Conservation (phyloP, 2,329 filamentous ascomycete species). For the Cladosporium sp. region DNA sequence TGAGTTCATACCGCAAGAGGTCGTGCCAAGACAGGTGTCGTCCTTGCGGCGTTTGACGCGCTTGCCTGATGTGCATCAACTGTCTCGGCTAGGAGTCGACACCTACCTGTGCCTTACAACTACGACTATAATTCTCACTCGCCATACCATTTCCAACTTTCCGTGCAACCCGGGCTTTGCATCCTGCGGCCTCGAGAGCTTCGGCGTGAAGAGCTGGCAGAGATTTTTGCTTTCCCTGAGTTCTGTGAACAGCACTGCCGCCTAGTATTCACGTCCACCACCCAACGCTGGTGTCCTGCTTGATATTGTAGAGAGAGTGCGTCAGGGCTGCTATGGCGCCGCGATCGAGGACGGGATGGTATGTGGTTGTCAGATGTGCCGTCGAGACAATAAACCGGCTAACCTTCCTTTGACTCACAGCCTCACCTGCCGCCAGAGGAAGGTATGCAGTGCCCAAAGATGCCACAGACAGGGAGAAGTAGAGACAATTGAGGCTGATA, state of each 20-base stretch:
- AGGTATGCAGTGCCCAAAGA: constrained; percentile 26
- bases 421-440: constrained; percentile 37
- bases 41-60: not conserved
- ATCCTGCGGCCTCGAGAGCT: not conserved
- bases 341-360: constrained; percentile 38
- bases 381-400: constrained; percentile 23
- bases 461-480: not conserved
- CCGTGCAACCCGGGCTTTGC: not conserved
- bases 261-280: not conserved
- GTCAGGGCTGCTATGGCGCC: constrained; percentile 28
- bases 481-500: not conserved
- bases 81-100: not conserved
- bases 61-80: not conserved
- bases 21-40: constrained; percentile 2
- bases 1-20: constrained; percentile 1
- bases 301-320: not conserved
- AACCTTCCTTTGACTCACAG: constrained; percentile 31
- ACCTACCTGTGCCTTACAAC: not conserved
- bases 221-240: not conserved
- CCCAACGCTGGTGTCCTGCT: not conserved
- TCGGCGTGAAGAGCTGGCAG: not conserved
- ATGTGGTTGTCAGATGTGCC: constrained; percentile 21
- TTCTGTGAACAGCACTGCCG: not conserved
- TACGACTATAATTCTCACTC: not conserved
- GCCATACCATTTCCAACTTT: not conserved